A percentile compares a stretch with the other conserved stretches of the same genome.
phyloP scores from a whole-genome alignment of 169 alveolate genomes.

The Babesia ovata region DNA sequence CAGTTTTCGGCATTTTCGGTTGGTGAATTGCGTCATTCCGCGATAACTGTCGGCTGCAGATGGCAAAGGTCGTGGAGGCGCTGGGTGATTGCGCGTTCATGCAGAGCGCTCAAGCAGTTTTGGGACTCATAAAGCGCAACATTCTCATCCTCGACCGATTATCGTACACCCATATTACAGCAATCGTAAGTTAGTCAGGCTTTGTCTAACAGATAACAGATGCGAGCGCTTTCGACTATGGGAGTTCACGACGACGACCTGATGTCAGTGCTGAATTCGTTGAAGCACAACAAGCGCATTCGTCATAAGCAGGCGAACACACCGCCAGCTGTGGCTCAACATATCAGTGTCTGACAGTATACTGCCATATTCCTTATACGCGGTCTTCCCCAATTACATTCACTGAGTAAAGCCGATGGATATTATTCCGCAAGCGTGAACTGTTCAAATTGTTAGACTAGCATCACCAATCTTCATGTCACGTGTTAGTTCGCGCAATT shows the following conservation, averaged over 20 bases:
- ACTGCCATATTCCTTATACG: too few relatives aligned
- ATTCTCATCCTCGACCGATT: constrained; percentile 29
- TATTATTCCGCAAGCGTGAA: too few relatives aligned
- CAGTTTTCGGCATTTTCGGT: constrained; percentile 44
- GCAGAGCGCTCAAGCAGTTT: constrained; percentile 10
- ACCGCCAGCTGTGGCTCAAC: not conserved
- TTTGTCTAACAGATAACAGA: not conserved
- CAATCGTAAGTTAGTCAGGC: constrained; percentile 23
- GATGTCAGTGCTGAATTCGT: constrained; percentile 37
- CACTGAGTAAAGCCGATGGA: too few relatives aligned
- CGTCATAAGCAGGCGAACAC: not conserved
- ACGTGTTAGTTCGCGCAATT: too few relatives aligned
- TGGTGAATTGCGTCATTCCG: not conserved
- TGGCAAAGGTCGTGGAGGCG: constrained; percentile 53
- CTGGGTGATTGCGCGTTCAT: constrained; percentile 36
- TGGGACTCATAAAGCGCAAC: constrained; percentile 47
- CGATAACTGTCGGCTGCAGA: not conserved
- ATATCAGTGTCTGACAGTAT: too few relatives aligned
- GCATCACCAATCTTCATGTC: too few relatives aligned
- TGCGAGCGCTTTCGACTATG: constrained; percentile 34
- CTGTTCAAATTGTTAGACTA: too few relatives aligned
- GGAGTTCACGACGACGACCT: constrained; percentile 58
- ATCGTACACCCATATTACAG: constrained; percentile 51
- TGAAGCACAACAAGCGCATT: constrained; percentile 45
- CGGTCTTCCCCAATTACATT: too few relatives aligned